Percentiles rank a stretch among this genome's conserved stretches.
These are phyloP conservation scores for Cubamyces lactineus DNA, from an alignment of 768 basidiomycete genomes.

Conservation along the genomic window DNA sequence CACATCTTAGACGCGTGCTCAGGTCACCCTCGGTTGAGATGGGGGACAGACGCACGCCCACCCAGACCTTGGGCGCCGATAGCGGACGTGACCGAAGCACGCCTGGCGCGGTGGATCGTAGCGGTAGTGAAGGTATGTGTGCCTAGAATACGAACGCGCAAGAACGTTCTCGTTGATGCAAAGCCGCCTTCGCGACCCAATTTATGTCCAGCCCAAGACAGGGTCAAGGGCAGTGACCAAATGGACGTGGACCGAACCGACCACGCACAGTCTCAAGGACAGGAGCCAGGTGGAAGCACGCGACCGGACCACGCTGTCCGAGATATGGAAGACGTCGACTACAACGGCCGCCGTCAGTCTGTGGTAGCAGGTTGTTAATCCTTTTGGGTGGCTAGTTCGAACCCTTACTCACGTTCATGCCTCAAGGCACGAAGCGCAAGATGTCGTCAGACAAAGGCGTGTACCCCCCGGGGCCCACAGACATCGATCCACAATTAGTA, in stretches of 20 bases:
- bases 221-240: conserved; percentile 27
- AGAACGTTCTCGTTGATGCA: conserved; percentile 19
- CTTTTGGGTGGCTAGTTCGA: conserved; percentile 22
- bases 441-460: conserved; percentile 69
- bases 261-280: conserved; percentile 16
- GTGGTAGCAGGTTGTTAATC: conserved; percentile 55
- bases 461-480: conserved; percentile 58
- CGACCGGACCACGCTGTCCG: conserved; percentile 31
- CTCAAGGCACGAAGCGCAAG: conserved; percentile 80
- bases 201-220: conserved; percentile 20
- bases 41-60: conserved; percentile 22
- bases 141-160: conserved; percentile 6
- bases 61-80: conserved; percentile 16
- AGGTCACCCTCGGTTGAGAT: conserved; percentile 33
- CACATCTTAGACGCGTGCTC: conserved; percentile 36
- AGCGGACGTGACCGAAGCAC: conserved; percentile 10
- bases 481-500: conserved; percentile 65
- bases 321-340: conserved; percentile 61
- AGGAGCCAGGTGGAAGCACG: conserved; percentile 17
- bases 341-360: conserved; percentile 72
- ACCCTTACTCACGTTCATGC: conserved; percentile 27
- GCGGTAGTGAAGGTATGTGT: conserved; percentile 23
- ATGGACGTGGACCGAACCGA: conserved; percentile 29
- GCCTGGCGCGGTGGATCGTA: conserved; percentile 14
- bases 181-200: conserved; percentile 7